Conservation (phyloP, 1,139 yeast species). For the Entelexis sorbosivorans region DNA sequence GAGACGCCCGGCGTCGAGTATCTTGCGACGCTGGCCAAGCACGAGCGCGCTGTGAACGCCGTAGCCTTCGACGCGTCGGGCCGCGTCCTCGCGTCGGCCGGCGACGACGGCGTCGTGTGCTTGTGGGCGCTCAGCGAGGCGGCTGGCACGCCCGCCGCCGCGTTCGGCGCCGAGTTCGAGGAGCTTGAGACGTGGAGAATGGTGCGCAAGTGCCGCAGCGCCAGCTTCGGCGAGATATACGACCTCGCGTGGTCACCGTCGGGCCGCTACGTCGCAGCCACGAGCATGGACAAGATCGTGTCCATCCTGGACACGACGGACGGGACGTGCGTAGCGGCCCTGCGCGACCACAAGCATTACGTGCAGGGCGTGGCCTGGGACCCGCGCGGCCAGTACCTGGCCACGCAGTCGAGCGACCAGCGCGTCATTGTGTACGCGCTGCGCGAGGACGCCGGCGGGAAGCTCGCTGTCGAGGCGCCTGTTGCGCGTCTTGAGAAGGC, state of each 20-base stretch:
- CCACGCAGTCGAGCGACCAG: constrained; percentile 86
- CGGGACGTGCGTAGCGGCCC: constrained; percentile 51
- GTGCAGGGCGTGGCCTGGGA: constrained; percentile 98
- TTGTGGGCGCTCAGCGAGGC: constrained; percentile 49
- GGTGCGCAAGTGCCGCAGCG: constrained; percentile 41
- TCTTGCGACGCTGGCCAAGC: constrained; percentile 68
- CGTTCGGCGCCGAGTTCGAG: constrained; percentile 31
- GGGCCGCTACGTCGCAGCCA: constrained; percentile 62
- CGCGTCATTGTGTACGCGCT: constrained; percentile 56
- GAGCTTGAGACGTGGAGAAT: constrained; percentile 63
- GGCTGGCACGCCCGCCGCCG: background rate
- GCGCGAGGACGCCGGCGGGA: constrained; percentile 25
- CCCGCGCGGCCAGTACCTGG: constrained; percentile 62
- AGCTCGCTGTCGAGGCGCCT: constrained; percentile 31
- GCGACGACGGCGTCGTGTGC: constrained; percentile 84
- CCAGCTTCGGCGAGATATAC: constrained; percentile 59
- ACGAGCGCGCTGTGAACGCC: constrained; percentile 88
- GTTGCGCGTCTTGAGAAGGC: constrained; percentile 35
- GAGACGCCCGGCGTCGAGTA: constrained; percentile 29
- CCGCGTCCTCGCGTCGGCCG: constrained; percentile 68
- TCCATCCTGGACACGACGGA: constrained; percentile 51
- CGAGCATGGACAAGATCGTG: constrained; percentile 80
- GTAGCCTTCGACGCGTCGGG: constrained; percentile 63
- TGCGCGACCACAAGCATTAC: constrained; percentile 71
- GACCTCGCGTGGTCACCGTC: constrained; percentile 91